These are phyloP conservation scores for Pythium insidiosum DNA, from an alignment of 352 stramenopile genomes.

Conservation along the genomic window DNA sequence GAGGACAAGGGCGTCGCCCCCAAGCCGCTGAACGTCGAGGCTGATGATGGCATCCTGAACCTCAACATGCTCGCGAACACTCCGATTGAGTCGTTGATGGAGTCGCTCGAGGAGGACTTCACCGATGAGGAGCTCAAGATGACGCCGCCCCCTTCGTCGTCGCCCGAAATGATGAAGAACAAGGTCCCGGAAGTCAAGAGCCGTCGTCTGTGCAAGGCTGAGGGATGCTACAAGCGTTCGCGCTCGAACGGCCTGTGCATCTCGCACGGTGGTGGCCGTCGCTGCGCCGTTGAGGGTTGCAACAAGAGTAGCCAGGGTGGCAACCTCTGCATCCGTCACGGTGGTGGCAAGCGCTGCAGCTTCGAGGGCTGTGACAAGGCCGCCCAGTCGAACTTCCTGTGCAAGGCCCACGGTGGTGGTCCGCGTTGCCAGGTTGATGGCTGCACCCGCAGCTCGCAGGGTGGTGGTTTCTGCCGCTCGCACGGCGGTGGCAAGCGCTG, in stretches of 20 bases:
- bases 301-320: conserved; percentile 76
- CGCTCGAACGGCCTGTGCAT: conserved; percentile 84
- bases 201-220: conserved; percentile 57
- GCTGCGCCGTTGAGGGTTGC: conserved; percentile 70
- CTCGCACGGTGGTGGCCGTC: conserved; percentile 69
- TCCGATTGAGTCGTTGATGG: conserved; percentile 63
- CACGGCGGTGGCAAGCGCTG: conserved; percentile 86
- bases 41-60: conserved; percentile 68
- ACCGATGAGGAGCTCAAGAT: conserved; percentile 69
- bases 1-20: conserved; percentile 48
- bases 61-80: conserved; percentile 61
- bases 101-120: conserved; percentile 61
- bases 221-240: conserved; percentile 82
- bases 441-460: conserved; percentile 70
- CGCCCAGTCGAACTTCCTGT: conserved; percentile 79
- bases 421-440: conserved; percentile 61
- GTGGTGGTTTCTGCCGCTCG: conserved; percentile 73
- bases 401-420: conserved; percentile 81
- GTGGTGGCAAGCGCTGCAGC: conserved; percentile 75
- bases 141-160: conserved; percentile 19
- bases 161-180: not conserved
- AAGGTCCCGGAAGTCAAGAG: conserved; percentile 40
- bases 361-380: conserved; percentile 72
- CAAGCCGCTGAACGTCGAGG: conserved; percentile 30
- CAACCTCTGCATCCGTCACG: conserved; percentile 83